Evolutionary conservation across 768 basidiomycete species (phyloP).

Genomic region (Leccinum subgranulosum): DNA sequence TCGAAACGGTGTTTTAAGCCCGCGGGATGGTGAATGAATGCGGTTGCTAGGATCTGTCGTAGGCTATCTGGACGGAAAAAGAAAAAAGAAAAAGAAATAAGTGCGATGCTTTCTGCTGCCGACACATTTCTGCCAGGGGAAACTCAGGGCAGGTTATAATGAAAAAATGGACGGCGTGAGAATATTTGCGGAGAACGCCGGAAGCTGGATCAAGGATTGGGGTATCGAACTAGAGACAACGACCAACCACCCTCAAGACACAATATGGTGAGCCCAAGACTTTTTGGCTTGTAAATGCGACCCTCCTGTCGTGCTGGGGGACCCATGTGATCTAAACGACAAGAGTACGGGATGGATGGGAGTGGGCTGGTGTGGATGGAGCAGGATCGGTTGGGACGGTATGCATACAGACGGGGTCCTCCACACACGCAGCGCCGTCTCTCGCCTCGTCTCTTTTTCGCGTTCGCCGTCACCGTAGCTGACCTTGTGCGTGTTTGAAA

Average conservation of each 20-base stretch:
- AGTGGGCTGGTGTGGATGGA: constrained; percentile 8
- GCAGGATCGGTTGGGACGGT: neutral
- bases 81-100: too few species aligned
- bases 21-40: neutral
- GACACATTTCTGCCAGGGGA: neutral
- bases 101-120: neutral
- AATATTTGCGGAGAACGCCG: constrained; percentile 22
- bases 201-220: neutral
- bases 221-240: constrained; percentile 12
- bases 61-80: neutral
- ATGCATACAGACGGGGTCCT: constrained; percentile 11
- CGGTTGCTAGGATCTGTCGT: neutral
- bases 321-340: neutral
- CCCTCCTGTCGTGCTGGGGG: neutral
- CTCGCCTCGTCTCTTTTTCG: neutral
- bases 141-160: constrained; percentile 27
- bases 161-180: constrained; percentile 13
- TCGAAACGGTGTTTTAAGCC: constrained; percentile 24
- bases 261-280: constrained; percentile 30
- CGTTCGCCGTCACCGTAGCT: neutral
- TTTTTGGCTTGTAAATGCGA: neutral
- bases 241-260: constrained; percentile 22
- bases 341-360: constrained; percentile 7
- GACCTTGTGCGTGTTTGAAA: neutral
- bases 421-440: neutral